phyloP scores from a whole-genome alignment of 2,329 filamentous ascomycete genomes.

The Colletotrichum sidae region DNA sequence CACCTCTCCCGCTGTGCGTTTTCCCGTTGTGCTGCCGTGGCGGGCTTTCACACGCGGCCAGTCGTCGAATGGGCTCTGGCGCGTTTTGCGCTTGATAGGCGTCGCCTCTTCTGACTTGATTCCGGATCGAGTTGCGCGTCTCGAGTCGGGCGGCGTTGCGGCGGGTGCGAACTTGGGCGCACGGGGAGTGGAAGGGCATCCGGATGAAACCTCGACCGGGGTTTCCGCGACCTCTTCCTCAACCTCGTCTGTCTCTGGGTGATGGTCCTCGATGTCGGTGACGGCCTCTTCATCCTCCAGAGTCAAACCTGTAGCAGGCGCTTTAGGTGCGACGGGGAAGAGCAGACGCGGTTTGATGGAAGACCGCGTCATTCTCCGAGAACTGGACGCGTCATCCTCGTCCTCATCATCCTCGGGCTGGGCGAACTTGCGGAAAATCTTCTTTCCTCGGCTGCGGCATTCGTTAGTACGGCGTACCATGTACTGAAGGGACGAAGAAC shows the following conservation, averaged over 20 bases:
- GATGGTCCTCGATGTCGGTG: constrained; percentile 68
- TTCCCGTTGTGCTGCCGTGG: constrained; percentile 29
- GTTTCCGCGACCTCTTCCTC: constrained; percentile 51
- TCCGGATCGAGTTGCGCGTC: constrained; percentile 67
- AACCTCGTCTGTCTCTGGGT: constrained; percentile 50
- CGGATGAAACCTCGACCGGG: constrained; percentile 38
- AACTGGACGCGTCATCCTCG: constrained; percentile 45
- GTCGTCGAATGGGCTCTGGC: constrained; percentile 72
- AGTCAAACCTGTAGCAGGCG: constrained; percentile 36
- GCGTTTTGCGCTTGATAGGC: constrained; percentile 52
- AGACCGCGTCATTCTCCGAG: constrained; percentile 68
- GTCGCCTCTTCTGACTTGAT: constrained; percentile 59
- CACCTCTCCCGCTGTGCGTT: constrained; percentile 32
- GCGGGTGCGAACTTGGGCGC: constrained; percentile 67
- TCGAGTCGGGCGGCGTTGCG: constrained; percentile 71
- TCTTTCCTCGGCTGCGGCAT: constrained; percentile 77
- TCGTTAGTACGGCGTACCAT: constrained; percentile 33
- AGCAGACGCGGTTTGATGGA: constrained; percentile 78
- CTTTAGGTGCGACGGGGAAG: constrained; percentile 63
- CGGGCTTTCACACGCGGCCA: constrained; percentile 75
- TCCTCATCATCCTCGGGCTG: constrained; percentile 51
- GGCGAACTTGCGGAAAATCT: constrained; percentile 77
- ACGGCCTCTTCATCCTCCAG: constrained; percentile 70
- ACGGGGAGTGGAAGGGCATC: constrained; percentile 58
- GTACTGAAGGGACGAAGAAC: constrained; percentile 50